Conservation (phyloP, 2,329 filamentous ascomycete species). For the Neofusicoccum parvum region DNA sequence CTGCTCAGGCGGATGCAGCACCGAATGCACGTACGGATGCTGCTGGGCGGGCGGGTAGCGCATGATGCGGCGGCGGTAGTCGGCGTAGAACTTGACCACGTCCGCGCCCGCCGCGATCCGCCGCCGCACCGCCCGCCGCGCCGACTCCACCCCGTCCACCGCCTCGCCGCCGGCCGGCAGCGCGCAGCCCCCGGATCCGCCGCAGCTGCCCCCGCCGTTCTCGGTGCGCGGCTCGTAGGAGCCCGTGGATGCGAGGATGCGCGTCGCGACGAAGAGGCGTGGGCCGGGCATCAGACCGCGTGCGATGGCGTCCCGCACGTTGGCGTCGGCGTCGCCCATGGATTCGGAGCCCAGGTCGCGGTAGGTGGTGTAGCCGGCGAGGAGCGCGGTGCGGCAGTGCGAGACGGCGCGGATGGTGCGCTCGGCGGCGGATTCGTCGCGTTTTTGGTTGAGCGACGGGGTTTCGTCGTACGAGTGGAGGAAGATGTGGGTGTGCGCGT, state of each 20-base stretch:
- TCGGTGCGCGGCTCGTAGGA: conserved; percentile 55
- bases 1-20: conserved; percentile 12
- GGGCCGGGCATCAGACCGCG: conserved; percentile 58
- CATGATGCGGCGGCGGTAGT: conserved; percentile 33
- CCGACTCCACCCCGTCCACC: conserved; percentile 50
- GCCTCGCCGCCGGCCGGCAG: conserved; percentile 46
- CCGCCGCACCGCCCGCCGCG: conserved; percentile 35
- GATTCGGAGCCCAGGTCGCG: conserved; percentile 59
- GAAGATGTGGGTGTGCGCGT: conserved; percentile 61
- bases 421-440: conserved; percentile 61
- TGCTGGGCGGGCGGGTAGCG: conserved; percentile 29
- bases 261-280: conserved; percentile 58
- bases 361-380: conserved; percentile 62
- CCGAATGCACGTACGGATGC: conserved; percentile 27
- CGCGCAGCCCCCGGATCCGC: conserved; percentile 28
- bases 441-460: conserved; percentile 52
- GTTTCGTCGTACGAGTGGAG: conserved; percentile 49
- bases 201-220: conserved; percentile 34
- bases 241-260: conserved; percentile 53
- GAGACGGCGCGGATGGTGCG: conserved; percentile 58
- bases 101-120: conserved; percentile 36
- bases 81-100: conserved; percentile 38
- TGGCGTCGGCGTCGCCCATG: conserved; percentile 53
- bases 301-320: conserved; percentile 57
- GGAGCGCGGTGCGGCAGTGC: conserved; percentile 54